These are phyloP conservation scores for Nannizzia gypsea DNA, from an alignment of 2,329 filamentous ascomycete species.

Conservation along the genomic window DNA sequence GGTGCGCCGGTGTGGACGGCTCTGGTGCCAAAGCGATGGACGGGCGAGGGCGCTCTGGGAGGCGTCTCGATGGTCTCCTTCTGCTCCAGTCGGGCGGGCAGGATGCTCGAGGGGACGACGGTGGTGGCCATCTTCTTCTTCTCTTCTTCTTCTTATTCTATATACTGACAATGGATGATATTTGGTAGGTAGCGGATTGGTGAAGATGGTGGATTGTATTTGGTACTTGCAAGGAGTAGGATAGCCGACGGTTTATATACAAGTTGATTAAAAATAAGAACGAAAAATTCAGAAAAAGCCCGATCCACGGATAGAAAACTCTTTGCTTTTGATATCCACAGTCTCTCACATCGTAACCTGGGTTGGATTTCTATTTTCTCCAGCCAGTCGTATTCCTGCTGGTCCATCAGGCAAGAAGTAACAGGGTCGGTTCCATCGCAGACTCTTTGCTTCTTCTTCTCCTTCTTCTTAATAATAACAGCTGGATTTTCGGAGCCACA, in stretches of 20 bases:
- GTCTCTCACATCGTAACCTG: not conserved
- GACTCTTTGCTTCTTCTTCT: no score
- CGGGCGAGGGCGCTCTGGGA: constrained; percentile 58
- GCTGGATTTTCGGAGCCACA: no score
- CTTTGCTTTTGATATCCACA: no score
- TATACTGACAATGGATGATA: not conserved
- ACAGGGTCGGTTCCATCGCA: no score
- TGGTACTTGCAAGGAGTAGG: no score
- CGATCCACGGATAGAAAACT: not conserved
- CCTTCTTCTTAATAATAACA: no score
- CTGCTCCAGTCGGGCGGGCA: constrained; percentile 8
- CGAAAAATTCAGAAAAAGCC: not conserved
- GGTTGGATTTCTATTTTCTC: not conserved
- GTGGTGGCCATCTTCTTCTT: not conserved
- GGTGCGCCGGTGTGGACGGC: constrained; percentile 89
- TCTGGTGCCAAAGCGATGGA: constrained; percentile 77
- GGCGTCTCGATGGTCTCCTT: constrained; percentile 58
- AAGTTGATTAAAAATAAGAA: not conserved
- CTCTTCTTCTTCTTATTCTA: no score
- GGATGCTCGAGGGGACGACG: constrained; percentile 1
- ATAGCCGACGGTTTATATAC: no score
- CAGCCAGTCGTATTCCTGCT: not conserved
- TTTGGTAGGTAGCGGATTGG: not conserved
- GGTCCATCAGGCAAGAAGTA: no score
- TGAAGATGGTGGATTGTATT: not conserved